Base-by-base conservation (phyloP, 164 flowering plant genomes). In the Vitis vinifera region DNA sequence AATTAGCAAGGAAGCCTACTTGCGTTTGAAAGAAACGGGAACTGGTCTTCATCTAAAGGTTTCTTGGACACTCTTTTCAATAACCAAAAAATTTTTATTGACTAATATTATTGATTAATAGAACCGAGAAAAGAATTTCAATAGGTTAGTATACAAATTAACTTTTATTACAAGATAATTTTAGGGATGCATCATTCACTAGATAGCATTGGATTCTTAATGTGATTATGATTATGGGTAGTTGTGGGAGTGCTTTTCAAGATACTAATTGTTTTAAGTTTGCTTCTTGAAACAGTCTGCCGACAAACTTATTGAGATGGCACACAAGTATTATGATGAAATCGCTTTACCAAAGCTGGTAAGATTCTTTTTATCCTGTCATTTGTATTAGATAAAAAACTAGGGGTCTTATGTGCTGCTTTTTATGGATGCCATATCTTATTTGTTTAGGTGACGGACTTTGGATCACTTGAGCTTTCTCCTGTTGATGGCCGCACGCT, bases 401-500 rank as follows among this genome's bases (percentile, higher is more conserved):
- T 4, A 51, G 44, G 51, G 27, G 2, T 50, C 60, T 12, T 44
- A 10, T 27, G 67, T 50, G 64, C 47, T 27, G 64, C 47, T 27
- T 12, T 8, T 48, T 66, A 61, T 75, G 65, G 72, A 14, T 37
- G 55, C 49, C 62, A 51, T 59, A 4, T 68, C 49, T 65, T 53
- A 47, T 58, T 71, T 67, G 48, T 59, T 52, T 80, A 94, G 98
- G 94, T 92, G 48, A 79, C 97, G 76, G 97, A 94, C 73, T 94
- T 92, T 79, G 97, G 89, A 69, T 94, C 97, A 31, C 94, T 94
- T 63, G 98, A 92, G 76, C 93, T 94, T 70, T 94, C 98, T 66
- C 97, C 98, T 10, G 97, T 94, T 66, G 98, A 94, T 85, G 98
- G 98, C 16, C 93, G 92, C 75, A 94, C 97, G 2, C 81, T 94